Percentiles rank a stretch among this genome's conserved stretches.
These are phyloP conservation scores for Aegilops sharonensis DNA, from an alignment of 176 grass and related monocot genomes.

Conservation along the genomic window DNA sequence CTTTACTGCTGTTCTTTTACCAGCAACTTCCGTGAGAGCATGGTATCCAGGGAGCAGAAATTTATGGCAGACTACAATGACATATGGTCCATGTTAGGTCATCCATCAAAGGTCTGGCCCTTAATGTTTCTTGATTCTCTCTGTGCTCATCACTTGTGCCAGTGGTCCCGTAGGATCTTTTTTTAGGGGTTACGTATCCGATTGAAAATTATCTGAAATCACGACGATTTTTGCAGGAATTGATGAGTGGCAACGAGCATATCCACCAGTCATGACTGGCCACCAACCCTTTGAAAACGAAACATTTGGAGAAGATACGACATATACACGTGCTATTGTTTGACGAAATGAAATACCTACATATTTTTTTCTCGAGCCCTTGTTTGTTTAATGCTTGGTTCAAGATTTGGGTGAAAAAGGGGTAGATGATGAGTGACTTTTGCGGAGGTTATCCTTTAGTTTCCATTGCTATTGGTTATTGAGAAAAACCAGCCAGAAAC, in stretches of 20 bases:
- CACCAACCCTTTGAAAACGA: constrained; percentile 2
- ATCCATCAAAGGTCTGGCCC: not conserved
- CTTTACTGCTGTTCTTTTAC: not conserved
- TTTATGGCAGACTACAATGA: not conserved
- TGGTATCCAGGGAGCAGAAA: not conserved
- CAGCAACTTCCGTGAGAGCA: not conserved
- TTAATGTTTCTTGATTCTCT: not conserved
- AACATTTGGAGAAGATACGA: not conserved
- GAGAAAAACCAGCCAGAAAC: not conserved
- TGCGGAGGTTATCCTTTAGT: not conserved
- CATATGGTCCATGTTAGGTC: not conserved
- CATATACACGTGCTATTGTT: not conserved
- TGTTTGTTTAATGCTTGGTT: not conserved
- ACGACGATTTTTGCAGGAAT: not conserved
- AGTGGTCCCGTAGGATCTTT: not conserved
- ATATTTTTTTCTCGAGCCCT: not conserved
- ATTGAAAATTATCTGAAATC: not conserved
- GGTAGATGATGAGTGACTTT: not conserved
- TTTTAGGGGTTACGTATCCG: not conserved
- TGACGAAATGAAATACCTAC: not conserved
- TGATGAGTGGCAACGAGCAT: not conserved
- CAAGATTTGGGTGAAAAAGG: not conserved
- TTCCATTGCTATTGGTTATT: not conserved
- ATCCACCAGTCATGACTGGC: not conserved
- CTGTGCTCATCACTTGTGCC: not conserved